Conservation (phyloP, 2,329 filamentous ascomycete genomes). For the Neopestalotiopsis rosae region DNA sequence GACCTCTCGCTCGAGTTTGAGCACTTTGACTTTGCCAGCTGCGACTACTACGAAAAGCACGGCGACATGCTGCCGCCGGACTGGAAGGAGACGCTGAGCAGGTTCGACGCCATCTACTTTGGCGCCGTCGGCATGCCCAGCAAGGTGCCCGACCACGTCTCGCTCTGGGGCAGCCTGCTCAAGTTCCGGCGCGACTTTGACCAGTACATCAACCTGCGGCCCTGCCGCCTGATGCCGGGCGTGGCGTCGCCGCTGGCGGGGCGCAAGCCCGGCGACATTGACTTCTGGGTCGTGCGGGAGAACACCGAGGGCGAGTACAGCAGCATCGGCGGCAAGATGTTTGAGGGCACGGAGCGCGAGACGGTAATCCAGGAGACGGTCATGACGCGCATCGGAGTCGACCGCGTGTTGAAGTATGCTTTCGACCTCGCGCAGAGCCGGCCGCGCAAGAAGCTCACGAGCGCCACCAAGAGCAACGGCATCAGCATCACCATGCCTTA, state of each 20-base stretch:
- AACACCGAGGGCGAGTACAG: slow-evolving; percentile 70
- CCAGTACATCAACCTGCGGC: slow-evolving; percentile 72
- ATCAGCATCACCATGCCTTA: slow-evolving; percentile 69
- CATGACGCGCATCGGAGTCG: slow-evolving; percentile 63
- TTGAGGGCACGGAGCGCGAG: slow-evolving; percentile 63
- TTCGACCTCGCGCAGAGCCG: slow-evolving; percentile 63
- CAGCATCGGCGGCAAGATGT: slow-evolving; percentile 65
- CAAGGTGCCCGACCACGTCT: slow-evolving; percentile 68
- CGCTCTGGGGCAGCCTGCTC: slow-evolving; percentile 70
- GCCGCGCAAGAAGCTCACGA: slow-evolving; percentile 60
- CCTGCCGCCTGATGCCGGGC: slow-evolving; percentile 65
- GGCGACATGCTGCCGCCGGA: slow-evolving; percentile 48
- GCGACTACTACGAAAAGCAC: slow-evolving; percentile 58
- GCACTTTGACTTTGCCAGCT: slow-evolving; percentile 70
- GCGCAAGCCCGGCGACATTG: slow-evolving; percentile 61
- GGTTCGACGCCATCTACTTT: slow-evolving; percentile 71
- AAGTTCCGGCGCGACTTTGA: slow-evolving; percentile 71
- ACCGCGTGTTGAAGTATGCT: slow-evolving; percentile 64
- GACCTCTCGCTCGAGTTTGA: slow-evolving; percentile 62
- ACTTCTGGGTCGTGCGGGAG: slow-evolving; percentile 69
- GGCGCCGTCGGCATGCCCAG: slow-evolving; percentile 66
- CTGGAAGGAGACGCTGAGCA: slow-evolving; percentile 58
- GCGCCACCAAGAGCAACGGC: slow-evolving; percentile 71
- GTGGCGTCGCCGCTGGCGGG: slow-evolving; percentile 61
- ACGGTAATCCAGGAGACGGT: slow-evolving; percentile 64